Base-by-base conservation (phyloP, 2,329 filamentous ascomycete species). In the Cercospora zeina region DNA sequence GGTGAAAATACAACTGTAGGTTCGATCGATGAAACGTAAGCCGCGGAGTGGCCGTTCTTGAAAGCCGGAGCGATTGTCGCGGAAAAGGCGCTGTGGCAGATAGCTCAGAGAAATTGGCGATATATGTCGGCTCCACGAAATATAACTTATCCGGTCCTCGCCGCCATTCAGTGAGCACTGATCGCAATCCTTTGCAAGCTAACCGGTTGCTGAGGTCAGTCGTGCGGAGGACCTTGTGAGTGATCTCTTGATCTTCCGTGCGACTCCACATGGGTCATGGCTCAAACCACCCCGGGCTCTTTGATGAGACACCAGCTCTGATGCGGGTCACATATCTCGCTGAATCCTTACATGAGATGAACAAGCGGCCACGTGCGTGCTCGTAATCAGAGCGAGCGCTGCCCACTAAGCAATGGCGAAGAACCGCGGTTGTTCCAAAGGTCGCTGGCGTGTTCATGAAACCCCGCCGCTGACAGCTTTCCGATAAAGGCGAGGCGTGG, bases 151-250 rank as follows among this genome's bases (percentile, higher is more conserved):
- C 56, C 45, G 56, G 33, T 33, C 45, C 16, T n/a, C 45, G 56
- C 56, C 56, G 56, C 45, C 56, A 39, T 59, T 53, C 19, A 37
- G 39, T 53, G 45, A 50, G 45, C 56, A 59, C 24, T 33, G 54
- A 57, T 42, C 54, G n/a, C 31, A 31, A 21, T 45, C 42, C 30
- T 50, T 59, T 37, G 47, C n/a, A 53, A 30, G 31, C 56, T 51
- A 59, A 59, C 31, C 16, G 56, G 56, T 30, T 51, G 24, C 54
- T 58, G 49, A 58, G 24, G 24, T 39, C 51, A 47, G 45, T 47
- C 30, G 21, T 60, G 58, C 58, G 58, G 51, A 60, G 50, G 58
- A 55, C 31, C 58, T 60, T 24, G 58, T 49, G 49, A 55, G 50
- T 54, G 58, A 60, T 60, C 58, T 47, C 34, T 58, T 60, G 58